Conservation (phyloP, 2,329 filamentous ascomycete genomes). For the Davidsoniella virescens region DNA sequence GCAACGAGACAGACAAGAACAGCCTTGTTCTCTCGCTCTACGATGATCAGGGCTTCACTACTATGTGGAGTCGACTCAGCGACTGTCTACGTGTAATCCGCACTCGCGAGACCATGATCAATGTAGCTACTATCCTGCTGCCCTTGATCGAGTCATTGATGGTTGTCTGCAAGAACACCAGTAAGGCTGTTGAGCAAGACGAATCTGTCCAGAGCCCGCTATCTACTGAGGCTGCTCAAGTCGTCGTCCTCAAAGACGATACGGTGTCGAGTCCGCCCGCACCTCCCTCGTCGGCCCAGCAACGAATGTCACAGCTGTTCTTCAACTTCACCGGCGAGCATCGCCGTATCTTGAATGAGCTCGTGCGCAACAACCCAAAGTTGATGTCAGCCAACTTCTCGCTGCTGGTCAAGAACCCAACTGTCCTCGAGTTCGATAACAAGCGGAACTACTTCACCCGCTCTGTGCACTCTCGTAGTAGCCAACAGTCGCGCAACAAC, state of each 20-base stretch:
- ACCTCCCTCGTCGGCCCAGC: slow-evolving; percentile 58
- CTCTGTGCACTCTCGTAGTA: slow-evolving; percentile 59
- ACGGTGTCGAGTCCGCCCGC: slow-evolving; percentile 22
- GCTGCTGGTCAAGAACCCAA: slow-evolving; percentile 91
- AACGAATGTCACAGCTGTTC: slow-evolving; percentile 76
- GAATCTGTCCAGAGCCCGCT: not conserved
- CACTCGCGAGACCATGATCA: slow-evolving; percentile 86
- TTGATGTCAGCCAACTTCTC: slow-evolving; percentile 98
- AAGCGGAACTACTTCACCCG: slow-evolving; percentile 98
- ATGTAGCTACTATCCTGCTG: slow-evolving; percentile 86
- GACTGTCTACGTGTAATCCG: slow-evolving; percentile 77
- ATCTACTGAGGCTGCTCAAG: not conserved
- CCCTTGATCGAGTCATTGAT: slow-evolving; percentile 92
- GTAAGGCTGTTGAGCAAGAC: slow-evolving; percentile 45
- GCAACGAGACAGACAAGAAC: slow-evolving; percentile 58
- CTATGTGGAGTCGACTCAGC: slow-evolving; percentile 84
- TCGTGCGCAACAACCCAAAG: slow-evolving; percentile 91
- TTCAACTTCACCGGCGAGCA: slow-evolving; percentile 97
- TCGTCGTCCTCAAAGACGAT: not conserved
- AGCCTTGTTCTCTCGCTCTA: slow-evolving; percentile 79
- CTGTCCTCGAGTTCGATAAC: slow-evolving; percentile 97
- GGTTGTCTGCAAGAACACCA: slow-evolving; percentile 98
- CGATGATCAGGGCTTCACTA: slow-evolving; percentile 76
- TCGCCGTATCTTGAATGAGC: slow-evolving; percentile 91
- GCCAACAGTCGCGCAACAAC: slow-evolving; percentile 53